Evolutionary conservation across 345 rosid genomes (phyloP), one percentile per base, ranked within the genome.

Genomic region (Raphanus sativus): DNA sequence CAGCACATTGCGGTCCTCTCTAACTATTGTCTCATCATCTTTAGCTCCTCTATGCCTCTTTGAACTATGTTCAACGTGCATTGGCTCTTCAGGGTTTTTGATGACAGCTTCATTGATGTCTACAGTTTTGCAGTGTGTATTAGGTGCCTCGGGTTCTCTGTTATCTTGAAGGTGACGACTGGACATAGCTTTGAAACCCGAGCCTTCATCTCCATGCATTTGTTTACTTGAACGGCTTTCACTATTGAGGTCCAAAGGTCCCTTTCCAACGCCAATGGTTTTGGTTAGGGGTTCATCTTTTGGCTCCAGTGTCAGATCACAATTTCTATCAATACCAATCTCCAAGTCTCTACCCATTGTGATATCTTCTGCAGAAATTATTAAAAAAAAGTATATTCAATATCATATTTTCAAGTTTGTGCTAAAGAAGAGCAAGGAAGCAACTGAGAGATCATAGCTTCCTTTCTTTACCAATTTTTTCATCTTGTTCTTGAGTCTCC

Each of bases 1-100:
- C 75, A 92, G 80, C 73, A 85, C 85, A 77, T 85, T 92, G 54
- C 82, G 88, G 29, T 87, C 95, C 71, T 85, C 89, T 24, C 81
- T 82, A 62, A 84, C 67, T 55, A 38, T 4, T 21, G 70, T 6
- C 36, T 54, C 83, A 73, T 82, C 73, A 75, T 65, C 85, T 40
- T 76, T 83, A 60, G 9, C 16, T 55, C 78, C 82, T 69, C 82
- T 74, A 29, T 84, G 79, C 88, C 88, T 77, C 81, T 80, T 55
- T 71, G 78, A 69, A 74, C 75, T 67, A 55, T 79, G 71, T 32
- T 79, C 78, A 34, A 69, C 75, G 6, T 68, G 62, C 52, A 62
- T 55, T 69, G 45, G 54, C 40, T 63, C 71, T 42, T 69, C 79
- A 0, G 71, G 55, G 8, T 4, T 74, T 29, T 62, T 79, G 0